Percentiles rank a stretch among this genome's conserved stretches.
phyloP scores from a whole-genome alignment of 768 basidiomycete species.

The Kwoniella europaea region DNA sequence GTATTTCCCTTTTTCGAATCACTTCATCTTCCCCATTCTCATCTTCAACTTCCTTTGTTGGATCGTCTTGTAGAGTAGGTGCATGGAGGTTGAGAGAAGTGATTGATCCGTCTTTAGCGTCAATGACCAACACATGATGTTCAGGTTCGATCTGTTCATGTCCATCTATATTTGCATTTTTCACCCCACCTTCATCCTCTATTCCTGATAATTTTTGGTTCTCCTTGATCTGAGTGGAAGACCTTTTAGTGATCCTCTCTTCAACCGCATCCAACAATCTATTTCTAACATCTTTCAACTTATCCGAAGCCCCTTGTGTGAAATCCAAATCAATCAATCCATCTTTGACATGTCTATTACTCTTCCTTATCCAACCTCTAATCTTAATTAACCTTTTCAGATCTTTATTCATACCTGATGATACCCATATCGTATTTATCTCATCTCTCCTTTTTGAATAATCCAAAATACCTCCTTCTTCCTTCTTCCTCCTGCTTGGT shows the following conservation, averaged over 20 bases:
- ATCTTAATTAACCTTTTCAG: conserved; percentile 20
- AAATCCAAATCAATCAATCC: conserved; percentile 28
- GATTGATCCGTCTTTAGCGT: conserved; percentile 13
- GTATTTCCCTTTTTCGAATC: neutral
- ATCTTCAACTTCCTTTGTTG: neutral
- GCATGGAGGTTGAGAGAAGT: neutral
- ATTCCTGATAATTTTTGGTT: neutral
- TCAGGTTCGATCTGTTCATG: conserved; percentile 15
- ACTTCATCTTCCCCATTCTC: neutral
- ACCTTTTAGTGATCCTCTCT: neutral
- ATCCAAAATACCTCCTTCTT: conserved; percentile 9
- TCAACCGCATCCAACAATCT: conserved; percentile 11
- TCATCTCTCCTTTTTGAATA: conserved; percentile 12
- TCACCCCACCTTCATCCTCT: neutral
- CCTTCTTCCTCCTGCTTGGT: neutral
- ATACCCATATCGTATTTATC: conserved; percentile 26
- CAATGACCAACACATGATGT: conserved; percentile 21
- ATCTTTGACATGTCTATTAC: neutral
- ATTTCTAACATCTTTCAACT: conserved; percentile 7
- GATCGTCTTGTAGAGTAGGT: neutral
- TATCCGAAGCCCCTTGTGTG: conserved; percentile 11
- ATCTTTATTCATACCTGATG: conserved; percentile 20
- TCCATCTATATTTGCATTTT: neutral
- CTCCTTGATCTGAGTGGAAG: no score
- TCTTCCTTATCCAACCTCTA: conserved; percentile 21